Evolutionary conservation across 768 basidiomycete genomes (phyloP).

Genomic region (Macrolepiota albuminosa): DNA sequence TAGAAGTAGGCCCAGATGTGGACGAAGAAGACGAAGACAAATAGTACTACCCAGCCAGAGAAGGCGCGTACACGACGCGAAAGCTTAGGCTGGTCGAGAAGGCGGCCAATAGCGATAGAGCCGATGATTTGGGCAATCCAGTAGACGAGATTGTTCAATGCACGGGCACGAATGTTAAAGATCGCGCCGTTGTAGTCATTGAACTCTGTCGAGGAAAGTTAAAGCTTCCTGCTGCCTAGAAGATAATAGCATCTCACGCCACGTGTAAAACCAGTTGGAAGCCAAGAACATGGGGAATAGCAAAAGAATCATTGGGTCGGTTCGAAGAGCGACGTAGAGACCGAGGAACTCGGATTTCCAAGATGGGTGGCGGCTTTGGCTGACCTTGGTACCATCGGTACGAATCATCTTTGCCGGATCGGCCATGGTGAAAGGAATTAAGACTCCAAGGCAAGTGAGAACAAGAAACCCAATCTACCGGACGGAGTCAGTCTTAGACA

Average conservation of each 20-base stretch:
- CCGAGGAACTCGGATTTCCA: conserved; percentile 77
- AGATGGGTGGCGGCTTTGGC: conserved; percentile 58
- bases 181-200: conserved; percentile 74
- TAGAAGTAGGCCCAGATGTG: conserved; percentile 78
- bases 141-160: conserved; percentile 75
- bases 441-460: conserved; percentile 64
- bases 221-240: conserved; percentile 1
- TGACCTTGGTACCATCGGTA: conserved; percentile 68
- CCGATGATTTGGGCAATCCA: conserved; percentile 79
- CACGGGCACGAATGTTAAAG: conserved; percentile 75
- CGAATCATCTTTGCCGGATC: conserved; percentile 71
- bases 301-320: conserved; percentile 67
- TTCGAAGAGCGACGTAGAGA: conserved; percentile 60
- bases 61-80: conserved; percentile 69
- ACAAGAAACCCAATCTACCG: conserved; percentile 74
- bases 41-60: conserved; percentile 58
- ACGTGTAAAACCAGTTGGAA: conserved; percentile 84
- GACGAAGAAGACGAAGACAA: conserved; percentile 59
- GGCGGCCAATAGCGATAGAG: conserved; percentile 59
- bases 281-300: conserved; percentile 87
- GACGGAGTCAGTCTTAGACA: not conserved
- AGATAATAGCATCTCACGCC: conserved; percentile 49
- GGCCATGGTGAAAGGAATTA: conserved; percentile 65
- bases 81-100: conserved; percentile 56
- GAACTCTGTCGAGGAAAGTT: conserved; percentile 44